Evolutionary conservation across 371 early-diverging fungal genomes (phyloP), one percentile per base, ranked within the genome.

Genomic region (Mortierella polycephala): DNA sequence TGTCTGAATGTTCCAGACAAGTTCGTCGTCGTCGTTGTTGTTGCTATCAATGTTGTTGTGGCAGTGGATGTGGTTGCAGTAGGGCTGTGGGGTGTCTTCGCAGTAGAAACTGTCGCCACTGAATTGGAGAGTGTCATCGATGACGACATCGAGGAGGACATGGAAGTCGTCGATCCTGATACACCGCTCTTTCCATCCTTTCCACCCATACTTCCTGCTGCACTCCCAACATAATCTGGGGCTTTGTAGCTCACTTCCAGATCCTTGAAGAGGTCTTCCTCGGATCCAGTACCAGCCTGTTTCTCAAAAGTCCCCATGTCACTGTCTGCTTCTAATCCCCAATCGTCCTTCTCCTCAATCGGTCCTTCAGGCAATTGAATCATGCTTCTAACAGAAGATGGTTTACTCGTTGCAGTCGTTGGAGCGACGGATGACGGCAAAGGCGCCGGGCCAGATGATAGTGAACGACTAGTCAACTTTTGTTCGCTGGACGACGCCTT

Each of bases 261-360:
- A 65, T 77, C 79, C 64, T 72, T 71, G 45, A 77, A 77, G 14
- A 77, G 62, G 9, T 77, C 72, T 21, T 77, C 79, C 47, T 71
- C 72, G 14, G 51, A 51, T 16, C 45, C 75, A 57, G 57, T 30
- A 10, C 51, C 50, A 47, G 56, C 55, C 61, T 64, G 57, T 9
- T 62, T 58, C 16, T 61, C 57, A 21, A 64, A 61, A 16, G 55
- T 57, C 41, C 53, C 44, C 62, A 77, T 45, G 49, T 72, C 72
- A 40, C 71, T 13, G 9, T 60, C 63, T 6, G 49, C 79, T 10
- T 72, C 79, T 59, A 62, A 37, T 21, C 53, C 79, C 79, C 79
- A 77, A 12, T 46, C 71, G 41, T 77, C 79, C 39, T 75, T 70
- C 2, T 71, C 76, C 8, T 70, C 68, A 37, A 49, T 30, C 7